Evolutionary conservation across 108 stramenopile species (phyloP).

Genomic region (Pseudonitzschia pungens): DNA sequence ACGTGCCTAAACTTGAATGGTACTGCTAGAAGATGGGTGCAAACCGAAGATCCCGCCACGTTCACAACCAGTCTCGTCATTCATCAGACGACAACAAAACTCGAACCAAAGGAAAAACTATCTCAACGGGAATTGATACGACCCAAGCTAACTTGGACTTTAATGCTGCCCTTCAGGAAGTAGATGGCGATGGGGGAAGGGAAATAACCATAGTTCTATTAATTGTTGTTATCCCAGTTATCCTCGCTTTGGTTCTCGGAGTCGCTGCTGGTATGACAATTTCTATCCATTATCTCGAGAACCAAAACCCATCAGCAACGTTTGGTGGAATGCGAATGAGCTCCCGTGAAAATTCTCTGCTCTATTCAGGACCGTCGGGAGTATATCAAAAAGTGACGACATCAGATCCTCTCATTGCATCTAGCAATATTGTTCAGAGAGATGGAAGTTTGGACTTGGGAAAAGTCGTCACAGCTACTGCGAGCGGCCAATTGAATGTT

Average conservation of each 20-base stretch:
- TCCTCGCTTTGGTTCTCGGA: constrained; percentile 32
- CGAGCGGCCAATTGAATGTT: constrained; percentile 28
- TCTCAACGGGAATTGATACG: not conserved
- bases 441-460: constrained; percentile 29
- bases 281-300: constrained; percentile 42
- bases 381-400: constrained; percentile 28
- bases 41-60: constrained; percentile 3
- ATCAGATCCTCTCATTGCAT: constrained; percentile 31
- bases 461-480: constrained; percentile 33
- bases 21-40: constrained; percentile 1
- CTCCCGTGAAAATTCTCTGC: not conserved
- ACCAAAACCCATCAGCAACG: constrained; percentile 23
- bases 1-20: no score
- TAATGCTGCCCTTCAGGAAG: constrained; percentile 18
- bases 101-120: constrained; percentile 3
- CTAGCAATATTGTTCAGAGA: constrained; percentile 27
- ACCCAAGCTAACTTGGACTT: constrained; percentile 15
- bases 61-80: constrained; percentile 9
- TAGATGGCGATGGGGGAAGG: constrained; percentile 20
- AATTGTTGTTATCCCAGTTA: constrained; percentile 10
- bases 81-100: constrained; percentile 6
- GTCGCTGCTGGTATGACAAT: constrained; percentile 40
- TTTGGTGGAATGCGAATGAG: constrained; percentile 9
- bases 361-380: not conserved
- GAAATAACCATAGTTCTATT: constrained; percentile 25